Evolutionary conservation across 2,329 filamentous ascomycete species (phyloP).

Genomic region (Xylaria sp.): DNA sequence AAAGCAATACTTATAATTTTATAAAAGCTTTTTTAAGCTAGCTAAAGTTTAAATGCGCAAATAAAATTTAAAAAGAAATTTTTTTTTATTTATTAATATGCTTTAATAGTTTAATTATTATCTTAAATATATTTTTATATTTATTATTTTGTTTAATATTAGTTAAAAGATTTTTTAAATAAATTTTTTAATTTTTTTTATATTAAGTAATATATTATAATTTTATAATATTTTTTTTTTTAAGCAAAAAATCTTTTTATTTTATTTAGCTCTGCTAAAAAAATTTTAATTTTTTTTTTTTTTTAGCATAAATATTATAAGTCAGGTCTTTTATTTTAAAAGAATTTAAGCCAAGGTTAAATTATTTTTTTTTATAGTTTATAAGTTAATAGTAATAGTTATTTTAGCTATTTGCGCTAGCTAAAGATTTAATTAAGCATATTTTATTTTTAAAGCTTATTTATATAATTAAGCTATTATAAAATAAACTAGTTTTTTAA

Average conservation of each 20-base stretch:
- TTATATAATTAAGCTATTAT: constrained; percentile 1
- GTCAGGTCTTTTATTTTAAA: neutral
- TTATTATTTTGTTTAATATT: no score
- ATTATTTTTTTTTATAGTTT: neutral
- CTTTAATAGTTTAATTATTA: neutral
- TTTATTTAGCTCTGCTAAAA: neutral
- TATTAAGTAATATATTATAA: neutral
- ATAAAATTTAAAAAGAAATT: neutral
- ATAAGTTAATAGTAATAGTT: constrained; percentile 1
- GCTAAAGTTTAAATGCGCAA: neutral
- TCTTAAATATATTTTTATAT: constrained; percentile 3
- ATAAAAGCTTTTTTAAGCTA: neutral
- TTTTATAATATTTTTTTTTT: neutral
- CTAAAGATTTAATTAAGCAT: neutral
- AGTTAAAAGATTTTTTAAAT: no score
- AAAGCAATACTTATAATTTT: neutral
- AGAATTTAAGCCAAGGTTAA: neutral
- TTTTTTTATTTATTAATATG: neutral
- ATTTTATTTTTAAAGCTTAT: neutral
- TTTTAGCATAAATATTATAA: neutral
- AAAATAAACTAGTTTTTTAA: neutral
- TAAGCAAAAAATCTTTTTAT: neutral
- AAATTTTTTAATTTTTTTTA: neutral
- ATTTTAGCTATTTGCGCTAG: neutral
- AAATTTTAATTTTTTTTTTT: neutral